phyloP scores from a whole-genome alignment of 306 rosid species.

The Boehmeria nivea region DNA sequence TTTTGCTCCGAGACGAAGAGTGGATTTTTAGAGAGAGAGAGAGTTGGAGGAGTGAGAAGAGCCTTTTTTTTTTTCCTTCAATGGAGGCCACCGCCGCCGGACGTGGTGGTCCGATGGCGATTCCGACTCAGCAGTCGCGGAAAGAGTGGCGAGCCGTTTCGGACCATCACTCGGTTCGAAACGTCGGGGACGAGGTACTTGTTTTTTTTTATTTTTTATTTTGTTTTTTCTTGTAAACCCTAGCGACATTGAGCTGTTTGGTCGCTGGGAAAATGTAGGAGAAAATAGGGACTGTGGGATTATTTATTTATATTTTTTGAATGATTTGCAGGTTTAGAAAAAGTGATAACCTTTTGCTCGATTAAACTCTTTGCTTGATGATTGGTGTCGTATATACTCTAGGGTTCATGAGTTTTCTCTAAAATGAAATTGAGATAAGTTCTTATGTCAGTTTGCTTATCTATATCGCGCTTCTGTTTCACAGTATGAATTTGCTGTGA shows the following conservation, averaged over 20 bases:
- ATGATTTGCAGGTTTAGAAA: background rate
- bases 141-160: slow-evolving; percentile 85
- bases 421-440: too few relatives aligned
- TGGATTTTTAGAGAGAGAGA: slow-evolving; percentile 22
- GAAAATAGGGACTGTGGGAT: background rate
- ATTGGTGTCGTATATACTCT: too few relatives aligned
- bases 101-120: slow-evolving; percentile 63
- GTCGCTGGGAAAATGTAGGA: slow-evolving; percentile 6
- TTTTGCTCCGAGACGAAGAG: slow-evolving; percentile 18
- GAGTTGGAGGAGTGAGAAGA: slow-evolving; percentile 33
- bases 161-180: slow-evolving; percentile 68
- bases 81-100: slow-evolving; percentile 78
- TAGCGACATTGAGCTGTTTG: slow-evolving; percentile 32
- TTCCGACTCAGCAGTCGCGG: slow-evolving; percentile 45
- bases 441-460: too few relatives aligned
- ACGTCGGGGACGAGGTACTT: slow-evolving; percentile 69
- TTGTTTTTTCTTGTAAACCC: slow-evolving; percentile 11
- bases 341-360: background rate
- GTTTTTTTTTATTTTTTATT: background rate
- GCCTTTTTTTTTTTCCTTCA: slow-evolving; percentile 15
- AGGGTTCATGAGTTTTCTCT: too few relatives aligned
- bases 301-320: too few relatives aligned
- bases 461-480: too few relatives aligned
- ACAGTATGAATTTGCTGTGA: too few relatives aligned
- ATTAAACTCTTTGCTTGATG: too few relatives aligned